Percentiles rank a stretch among this genome's conserved stretches.
These are phyloP conservation scores for Colletotrichum camelliae DNA, from an alignment of 2,329 filamentous ascomycete genomes.

Conservation along the genomic window DNA sequence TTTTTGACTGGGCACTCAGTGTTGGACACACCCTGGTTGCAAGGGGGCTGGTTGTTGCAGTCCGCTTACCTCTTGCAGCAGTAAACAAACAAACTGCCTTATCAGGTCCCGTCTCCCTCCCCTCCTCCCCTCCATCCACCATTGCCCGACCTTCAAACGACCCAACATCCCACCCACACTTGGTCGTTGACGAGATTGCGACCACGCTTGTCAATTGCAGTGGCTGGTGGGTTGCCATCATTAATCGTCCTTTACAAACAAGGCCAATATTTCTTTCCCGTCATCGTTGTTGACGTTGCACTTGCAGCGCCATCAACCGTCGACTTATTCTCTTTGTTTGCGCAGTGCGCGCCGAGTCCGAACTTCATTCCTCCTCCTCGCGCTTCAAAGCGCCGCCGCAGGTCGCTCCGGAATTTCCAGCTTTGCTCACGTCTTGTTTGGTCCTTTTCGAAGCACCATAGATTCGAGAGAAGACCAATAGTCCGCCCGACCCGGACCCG, in stretches of 20 bases:
- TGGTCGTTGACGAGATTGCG: constrained; percentile 22
- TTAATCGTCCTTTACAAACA: not conserved
- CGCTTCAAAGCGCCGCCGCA: not conserved
- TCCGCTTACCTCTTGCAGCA: constrained; percentile 19
- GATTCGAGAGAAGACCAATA: not conserved
- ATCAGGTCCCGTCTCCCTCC: constrained; percentile 28
- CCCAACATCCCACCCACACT: constrained; percentile 28
- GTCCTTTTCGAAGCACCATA: not conserved
- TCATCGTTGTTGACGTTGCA: not conserved
- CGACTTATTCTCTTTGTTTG: constrained; percentile 7
- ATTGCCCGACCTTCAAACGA: constrained; percentile 19
- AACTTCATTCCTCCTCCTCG: constrained; percentile 5
- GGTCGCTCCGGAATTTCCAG: not conserved
- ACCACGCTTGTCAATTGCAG: constrained; percentile 6
- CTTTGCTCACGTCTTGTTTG: not conserved
- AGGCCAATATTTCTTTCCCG: not conserved
- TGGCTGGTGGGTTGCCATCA: constrained; percentile 11
- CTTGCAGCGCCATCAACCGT: not conserved
- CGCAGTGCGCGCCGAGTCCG: constrained; percentile 13
- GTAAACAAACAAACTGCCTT: constrained; percentile 43
- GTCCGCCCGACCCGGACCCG: not conserved
- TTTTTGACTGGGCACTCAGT: not conserved
- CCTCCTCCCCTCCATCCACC: constrained; percentile 17
- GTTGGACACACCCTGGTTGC: constrained; percentile 2
- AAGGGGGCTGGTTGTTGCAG: constrained; percentile 22